Conservation (phyloP, 2,329 filamentous ascomycete species). For the Zelopaecilomyces penicillatus region DNA sequence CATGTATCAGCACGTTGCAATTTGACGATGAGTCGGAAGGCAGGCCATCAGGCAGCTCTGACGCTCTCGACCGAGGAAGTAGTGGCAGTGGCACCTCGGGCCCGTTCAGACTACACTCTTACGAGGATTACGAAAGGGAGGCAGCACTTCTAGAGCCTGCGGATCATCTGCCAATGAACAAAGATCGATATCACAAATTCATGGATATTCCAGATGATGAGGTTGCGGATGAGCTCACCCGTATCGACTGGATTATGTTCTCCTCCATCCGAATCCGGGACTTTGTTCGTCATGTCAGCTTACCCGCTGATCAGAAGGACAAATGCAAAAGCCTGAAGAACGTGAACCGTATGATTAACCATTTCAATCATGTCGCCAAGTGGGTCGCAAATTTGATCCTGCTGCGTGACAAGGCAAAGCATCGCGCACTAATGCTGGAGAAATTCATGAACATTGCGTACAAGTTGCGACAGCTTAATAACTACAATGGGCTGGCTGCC, state of each 20-base stretch:
- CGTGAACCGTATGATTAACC: constrained; percentile 87
- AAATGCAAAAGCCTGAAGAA: constrained; percentile 71
- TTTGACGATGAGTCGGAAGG: constrained; percentile 39
- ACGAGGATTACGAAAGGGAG: constrained; percentile 74
- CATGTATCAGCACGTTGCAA: constrained; percentile 39
- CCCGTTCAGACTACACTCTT: constrained; percentile 52
- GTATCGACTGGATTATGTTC: constrained; percentile 98
- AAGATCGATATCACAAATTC: constrained; percentile 80
- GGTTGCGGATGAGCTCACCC: constrained; percentile 82
- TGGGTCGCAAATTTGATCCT: constrained; percentile 81
- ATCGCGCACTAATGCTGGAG: constrained; percentile 81
- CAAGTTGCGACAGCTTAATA: constrained; percentile 84
- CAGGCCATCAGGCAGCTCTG: constrained; percentile 39
- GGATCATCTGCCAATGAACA: constrained; percentile 63
- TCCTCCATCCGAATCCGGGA: constrained; percentile 89
- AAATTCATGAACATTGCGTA: constrained; percentile 90
- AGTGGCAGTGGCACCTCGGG: constrained; percentile 30
- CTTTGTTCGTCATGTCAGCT: constrained; percentile 80
- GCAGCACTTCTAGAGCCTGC: constrained; percentile 64
- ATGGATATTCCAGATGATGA: constrained; percentile 81
- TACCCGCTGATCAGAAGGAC: constrained; percentile 62
- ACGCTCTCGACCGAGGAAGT: constrained; percentile 30
- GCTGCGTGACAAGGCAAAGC: constrained; percentile 90
- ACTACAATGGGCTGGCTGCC: constrained; percentile 94
- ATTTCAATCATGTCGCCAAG: constrained; percentile 79